A percentile compares a stretch with the other conserved stretches of the same genome.
phyloP scores from a whole-genome alignment of 108 stramenopile species.

The Skeletonema potamos region DNA sequence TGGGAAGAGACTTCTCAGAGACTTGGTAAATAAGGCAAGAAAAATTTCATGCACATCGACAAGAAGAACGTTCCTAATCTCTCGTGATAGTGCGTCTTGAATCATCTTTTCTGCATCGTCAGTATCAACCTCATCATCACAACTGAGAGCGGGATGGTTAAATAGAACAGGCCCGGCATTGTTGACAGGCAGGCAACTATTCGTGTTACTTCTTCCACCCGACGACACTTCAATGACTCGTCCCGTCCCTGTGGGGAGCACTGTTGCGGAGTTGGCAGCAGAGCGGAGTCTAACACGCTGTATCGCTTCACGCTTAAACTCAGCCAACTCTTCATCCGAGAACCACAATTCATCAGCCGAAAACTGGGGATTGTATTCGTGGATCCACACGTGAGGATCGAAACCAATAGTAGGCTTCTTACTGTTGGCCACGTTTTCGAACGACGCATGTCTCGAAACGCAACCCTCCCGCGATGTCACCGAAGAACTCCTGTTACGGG shows the following conservation, averaged over 20 bases:
- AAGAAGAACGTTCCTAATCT: conserved; percentile 61
- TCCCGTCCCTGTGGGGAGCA: conserved; percentile 46
- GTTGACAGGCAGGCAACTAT: background rate
- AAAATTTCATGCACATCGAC: conserved; percentile 63
- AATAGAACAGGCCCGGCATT: conserved; percentile 4
- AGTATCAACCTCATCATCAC: conserved; percentile 40
- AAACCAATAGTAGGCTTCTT: conserved; percentile 27
- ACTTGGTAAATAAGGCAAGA: conserved; percentile 52
- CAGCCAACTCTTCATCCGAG: conserved; percentile 54
- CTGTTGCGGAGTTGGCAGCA: conserved; percentile 13
- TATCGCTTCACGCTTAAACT: conserved; percentile 66
- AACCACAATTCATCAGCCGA: conserved; percentile 50
- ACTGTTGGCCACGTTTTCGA: conserved; percentile 23
- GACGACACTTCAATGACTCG: conserved; percentile 28
- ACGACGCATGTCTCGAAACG: conserved; percentile 31
- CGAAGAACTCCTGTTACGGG: background rate
- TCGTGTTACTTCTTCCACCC: conserved; percentile 28
- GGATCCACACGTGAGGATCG: conserved; percentile 45
- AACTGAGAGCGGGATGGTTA: conserved; percentile 31
- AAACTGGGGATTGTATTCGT: conserved; percentile 35
- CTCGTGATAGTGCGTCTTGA: conserved; percentile 33
- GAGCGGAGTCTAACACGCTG: conserved; percentile 44
- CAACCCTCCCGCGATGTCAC: background rate
- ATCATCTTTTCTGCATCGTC: conserved; percentile 12
- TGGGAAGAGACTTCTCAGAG: conserved; percentile 58